Evolutionary conservation across 1,284 basidiomycete species (phyloP).

Genomic region (Irpex sp.): DNA sequence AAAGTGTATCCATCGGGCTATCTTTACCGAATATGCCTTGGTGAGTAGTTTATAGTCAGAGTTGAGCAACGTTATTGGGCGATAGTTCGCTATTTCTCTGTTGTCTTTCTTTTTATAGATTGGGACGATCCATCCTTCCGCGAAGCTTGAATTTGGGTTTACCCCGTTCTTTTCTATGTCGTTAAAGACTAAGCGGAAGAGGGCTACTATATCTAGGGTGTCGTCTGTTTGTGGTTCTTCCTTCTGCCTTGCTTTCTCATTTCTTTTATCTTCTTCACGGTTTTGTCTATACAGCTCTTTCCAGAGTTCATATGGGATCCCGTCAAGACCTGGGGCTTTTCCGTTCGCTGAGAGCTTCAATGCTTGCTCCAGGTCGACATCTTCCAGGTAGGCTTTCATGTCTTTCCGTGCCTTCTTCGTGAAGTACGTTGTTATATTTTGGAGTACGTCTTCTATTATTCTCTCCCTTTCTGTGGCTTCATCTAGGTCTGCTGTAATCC

Average conservation of each 20-base stretch:
- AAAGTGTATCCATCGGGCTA: constrained; percentile 9
- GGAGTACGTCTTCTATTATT: background rate
- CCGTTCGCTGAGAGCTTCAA: background rate
- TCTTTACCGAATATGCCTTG: constrained; percentile 14
- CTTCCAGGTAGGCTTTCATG: background rate
- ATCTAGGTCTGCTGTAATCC: background rate
- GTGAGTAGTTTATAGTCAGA: constrained; percentile 29
- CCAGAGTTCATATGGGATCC: constrained; percentile 21
- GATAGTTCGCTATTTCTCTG: constrained; percentile 26
- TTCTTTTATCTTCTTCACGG: background rate
- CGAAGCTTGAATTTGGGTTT: constrained; percentile 11
- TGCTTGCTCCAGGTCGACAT: background rate
- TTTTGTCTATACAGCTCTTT: constrained; percentile 2
- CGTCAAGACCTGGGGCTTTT: constrained; percentile 16
- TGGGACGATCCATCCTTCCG: constrained; percentile 31
- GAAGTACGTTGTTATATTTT: background rate
- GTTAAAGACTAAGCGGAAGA: constrained; percentile 8
- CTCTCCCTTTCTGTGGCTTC: background rate
- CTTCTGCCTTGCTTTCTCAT: background rate
- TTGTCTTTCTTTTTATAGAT: constrained; percentile 32
- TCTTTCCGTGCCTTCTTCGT: background rate
- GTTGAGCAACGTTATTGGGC: constrained; percentile 31
- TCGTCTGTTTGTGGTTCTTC: background rate
- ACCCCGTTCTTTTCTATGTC: constrained; percentile 19
- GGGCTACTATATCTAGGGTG: constrained; percentile 6